phyloP scores from a whole-genome alignment of 2,329 filamentous ascomycete species.

The Colletotrichum karsti region DNA sequence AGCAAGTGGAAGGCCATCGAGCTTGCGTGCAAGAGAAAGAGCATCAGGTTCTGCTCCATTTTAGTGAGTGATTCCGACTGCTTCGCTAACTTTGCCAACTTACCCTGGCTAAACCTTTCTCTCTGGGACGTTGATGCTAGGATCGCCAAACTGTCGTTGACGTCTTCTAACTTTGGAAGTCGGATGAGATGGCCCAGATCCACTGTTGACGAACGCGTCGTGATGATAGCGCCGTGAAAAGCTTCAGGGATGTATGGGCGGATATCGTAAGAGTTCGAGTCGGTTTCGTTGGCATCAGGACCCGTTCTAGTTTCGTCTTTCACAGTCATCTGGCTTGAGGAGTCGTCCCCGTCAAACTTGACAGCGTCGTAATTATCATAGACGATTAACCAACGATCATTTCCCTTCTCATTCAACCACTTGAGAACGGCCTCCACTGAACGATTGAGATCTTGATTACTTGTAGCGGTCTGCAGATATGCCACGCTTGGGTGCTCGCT shows the following conservation, averaged over 20 bases:
- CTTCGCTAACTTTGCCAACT: background rate
- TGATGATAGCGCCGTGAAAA: constrained; percentile 49
- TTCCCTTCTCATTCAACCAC: constrained; percentile 45
- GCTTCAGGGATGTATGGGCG: constrained; percentile 37
- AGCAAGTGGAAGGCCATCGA: constrained; percentile 55
- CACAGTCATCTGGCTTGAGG: too few species aligned
- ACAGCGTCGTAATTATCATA: constrained; percentile 53
- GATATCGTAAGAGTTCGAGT: constrained; percentile 39
- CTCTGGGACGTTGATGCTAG: constrained; percentile 38
- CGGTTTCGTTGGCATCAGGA: background rate
- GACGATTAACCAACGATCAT: constrained; percentile 47
- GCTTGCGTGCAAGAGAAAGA: constrained; percentile 38
- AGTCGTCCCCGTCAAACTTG: constrained; percentile 34
- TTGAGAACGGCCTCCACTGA: constrained; percentile 45
- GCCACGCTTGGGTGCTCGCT: constrained; percentile 33
- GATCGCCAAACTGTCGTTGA: constrained; percentile 40
- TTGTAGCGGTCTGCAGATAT: constrained; percentile 33
- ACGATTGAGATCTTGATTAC: constrained; percentile 35
- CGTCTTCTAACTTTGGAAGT: constrained; percentile 41
- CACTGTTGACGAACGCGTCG: constrained; percentile 45
- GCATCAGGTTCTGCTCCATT: constrained; percentile 37
- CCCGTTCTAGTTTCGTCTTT: background rate
- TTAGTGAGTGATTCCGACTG: too few species aligned
- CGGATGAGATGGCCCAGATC: constrained; percentile 41
- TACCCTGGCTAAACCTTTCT: constrained; percentile 35